phyloP scores from a whole-genome alignment of 306 rosid species.

The Ochetophila trinervis region DNA sequence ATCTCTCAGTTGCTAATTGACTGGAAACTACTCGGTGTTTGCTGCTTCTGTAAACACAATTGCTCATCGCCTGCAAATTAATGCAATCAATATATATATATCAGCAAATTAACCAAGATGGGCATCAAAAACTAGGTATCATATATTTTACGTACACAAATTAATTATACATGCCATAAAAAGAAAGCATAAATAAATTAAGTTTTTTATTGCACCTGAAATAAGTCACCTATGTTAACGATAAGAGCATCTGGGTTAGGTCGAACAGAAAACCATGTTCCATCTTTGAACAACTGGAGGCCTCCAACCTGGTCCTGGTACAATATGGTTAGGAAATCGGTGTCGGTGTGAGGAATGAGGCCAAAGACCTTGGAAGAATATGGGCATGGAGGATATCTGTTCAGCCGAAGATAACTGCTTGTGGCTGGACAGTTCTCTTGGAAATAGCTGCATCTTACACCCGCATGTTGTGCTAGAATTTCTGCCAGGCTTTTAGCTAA shows the following conservation, averaged over 20 bases:
- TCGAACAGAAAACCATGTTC: conserved; percentile 27
- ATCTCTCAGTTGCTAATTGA: conserved; percentile 48
- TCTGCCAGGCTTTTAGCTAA: conserved; percentile 50
- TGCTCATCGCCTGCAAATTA: conserved; percentile 73
- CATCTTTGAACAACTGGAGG: conserved; percentile 22
- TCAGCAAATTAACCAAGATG: not conserved
- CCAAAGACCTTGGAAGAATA: conserved; percentile 50
- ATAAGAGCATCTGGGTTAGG: conserved; percentile 33
- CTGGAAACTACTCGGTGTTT: conserved; percentile 51
- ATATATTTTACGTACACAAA: too few species aligned
- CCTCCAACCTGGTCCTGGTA: conserved; percentile 33
- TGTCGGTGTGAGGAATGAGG: conserved; percentile 58
- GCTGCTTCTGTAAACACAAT: conserved; percentile 62
- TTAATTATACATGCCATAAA: too few species aligned
- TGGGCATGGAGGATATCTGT: conserved; percentile 71
- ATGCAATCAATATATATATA: not conserved
- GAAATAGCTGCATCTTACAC: conserved; percentile 40
- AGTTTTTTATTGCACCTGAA: conserved; percentile 45
- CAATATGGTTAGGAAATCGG: conserved; percentile 35
- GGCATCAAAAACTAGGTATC: not conserved
- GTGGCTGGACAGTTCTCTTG: conserved; percentile 44
- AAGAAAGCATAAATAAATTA: not conserved
- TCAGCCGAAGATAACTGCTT: conserved; percentile 47
- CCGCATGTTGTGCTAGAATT: conserved; percentile 50
- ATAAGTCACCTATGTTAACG: conserved; percentile 70